Percentiles rank a stretch among this genome's conserved stretches.
phyloP scores from a whole-genome alignment of 768 basidiomycete genomes.

The Lyophyllum decastes region DNA sequence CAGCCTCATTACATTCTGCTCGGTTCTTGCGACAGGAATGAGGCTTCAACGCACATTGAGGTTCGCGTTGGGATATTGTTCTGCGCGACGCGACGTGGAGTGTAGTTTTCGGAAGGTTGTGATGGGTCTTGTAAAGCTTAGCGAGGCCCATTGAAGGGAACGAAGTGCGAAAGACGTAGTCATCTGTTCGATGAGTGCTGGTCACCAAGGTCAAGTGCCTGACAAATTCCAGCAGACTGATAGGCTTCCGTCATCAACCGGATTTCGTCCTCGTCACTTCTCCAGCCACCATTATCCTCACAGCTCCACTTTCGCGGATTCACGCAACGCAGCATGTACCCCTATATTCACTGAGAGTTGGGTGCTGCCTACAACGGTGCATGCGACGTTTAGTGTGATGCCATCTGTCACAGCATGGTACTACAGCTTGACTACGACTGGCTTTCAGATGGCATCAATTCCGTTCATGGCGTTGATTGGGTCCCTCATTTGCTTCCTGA shows the following conservation, averaged over 20 bases:
- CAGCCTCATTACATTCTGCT: neutral
- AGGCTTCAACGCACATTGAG: slow-evolving; percentile 37
- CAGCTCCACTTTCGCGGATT: neutral
- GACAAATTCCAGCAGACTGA: too few relatives aligned
- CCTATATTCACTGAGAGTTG: too few relatives aligned
- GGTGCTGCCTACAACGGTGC: too few relatives aligned
- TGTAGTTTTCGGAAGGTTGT: slow-evolving; percentile 33
- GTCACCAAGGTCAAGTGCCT: too few relatives aligned
- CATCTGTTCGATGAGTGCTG: too few relatives aligned
- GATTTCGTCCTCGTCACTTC: neutral
- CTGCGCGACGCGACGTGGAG: slow-evolving; percentile 35
- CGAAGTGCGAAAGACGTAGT: slow-evolving; percentile 9
- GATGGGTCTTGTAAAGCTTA: neutral
- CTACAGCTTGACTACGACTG: too few relatives aligned
- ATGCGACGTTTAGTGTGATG: neutral
- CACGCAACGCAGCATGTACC: too few relatives aligned
- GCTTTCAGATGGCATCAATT: too few relatives aligned
- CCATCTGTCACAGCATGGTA: neutral
- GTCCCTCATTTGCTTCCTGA: neutral
- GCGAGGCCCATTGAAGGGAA: slow-evolving; percentile 3
- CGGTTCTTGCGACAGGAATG: neutral
- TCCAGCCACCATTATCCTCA: neutral
- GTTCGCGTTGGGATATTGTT: slow-evolving; percentile 47
- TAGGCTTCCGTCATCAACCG: too few relatives aligned
- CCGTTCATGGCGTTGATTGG: neutral